These are phyloP conservation scores for Botrytis sinoallii DNA, from an alignment of 2,329 filamentous ascomycete species.

Conservation along the genomic window DNA sequence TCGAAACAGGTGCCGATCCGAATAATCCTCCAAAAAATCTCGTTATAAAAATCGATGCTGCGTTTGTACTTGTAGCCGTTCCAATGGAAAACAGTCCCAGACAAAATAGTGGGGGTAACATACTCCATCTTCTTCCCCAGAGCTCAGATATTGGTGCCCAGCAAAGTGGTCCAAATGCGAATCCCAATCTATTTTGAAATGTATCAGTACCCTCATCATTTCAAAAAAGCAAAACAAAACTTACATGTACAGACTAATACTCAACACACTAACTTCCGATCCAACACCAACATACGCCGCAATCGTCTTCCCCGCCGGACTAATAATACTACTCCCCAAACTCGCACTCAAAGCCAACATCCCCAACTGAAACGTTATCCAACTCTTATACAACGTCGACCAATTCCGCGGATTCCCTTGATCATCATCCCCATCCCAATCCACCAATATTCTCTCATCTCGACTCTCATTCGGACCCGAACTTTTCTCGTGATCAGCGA, in stretches of 20 bases:
- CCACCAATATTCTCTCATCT: conserved; percentile 80
- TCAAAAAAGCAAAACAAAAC: neutral
- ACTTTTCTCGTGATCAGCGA: neutral
- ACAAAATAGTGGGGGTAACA: conserved; percentile 54
- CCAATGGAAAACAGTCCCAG: conserved; percentile 62
- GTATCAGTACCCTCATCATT: neutral
- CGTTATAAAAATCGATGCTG: conserved; percentile 58
- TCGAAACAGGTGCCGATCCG: conserved; percentile 60
- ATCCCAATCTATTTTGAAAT: conserved; percentile 39
- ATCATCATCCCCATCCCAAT: conserved; percentile 43
- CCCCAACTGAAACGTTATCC: conserved; percentile 48
- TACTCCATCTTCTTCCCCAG: conserved; percentile 57
- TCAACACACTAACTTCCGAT: conserved; percentile 44
- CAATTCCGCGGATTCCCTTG: conserved; percentile 48
- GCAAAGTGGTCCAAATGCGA: conserved; percentile 49
- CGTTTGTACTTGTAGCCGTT: conserved; percentile 54
- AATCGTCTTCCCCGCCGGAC: conserved; percentile 46
- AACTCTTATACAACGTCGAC: conserved; percentile 43
- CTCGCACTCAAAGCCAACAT: conserved; percentile 50
- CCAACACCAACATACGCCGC: conserved; percentile 44
- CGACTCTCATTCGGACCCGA: too few species aligned
- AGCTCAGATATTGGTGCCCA: conserved; percentile 66
- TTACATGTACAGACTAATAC: conserved; percentile 46
- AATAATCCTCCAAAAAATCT: conserved; percentile 65
- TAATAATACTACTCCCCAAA: conserved; percentile 50